Evolutionary conservation across 768 basidiomycete genomes (phyloP).

Genomic region (Russula abietina): DNA sequence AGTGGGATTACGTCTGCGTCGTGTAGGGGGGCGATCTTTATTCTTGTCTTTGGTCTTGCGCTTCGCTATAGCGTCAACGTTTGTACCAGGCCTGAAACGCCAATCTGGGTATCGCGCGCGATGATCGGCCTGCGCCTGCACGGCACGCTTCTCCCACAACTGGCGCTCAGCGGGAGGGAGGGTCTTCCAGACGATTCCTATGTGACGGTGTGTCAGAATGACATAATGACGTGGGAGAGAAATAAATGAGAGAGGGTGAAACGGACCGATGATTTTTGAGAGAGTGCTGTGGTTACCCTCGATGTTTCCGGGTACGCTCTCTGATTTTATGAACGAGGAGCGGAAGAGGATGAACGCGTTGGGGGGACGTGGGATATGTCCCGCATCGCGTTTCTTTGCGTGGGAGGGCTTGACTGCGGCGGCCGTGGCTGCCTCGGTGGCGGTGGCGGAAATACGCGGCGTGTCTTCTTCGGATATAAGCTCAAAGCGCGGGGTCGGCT

Average conservation of each 20-base stretch:
- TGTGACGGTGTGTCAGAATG: not conserved
- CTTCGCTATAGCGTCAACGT: constrained; percentile 33
- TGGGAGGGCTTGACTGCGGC: constrained; percentile 34
- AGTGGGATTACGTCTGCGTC: constrained; percentile 32
- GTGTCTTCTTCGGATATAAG: constrained; percentile 27
- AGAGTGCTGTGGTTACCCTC: constrained; percentile 76
- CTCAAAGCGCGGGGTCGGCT: constrained; percentile 30
- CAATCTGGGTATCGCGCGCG: constrained; percentile 72
- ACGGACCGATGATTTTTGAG: constrained; percentile 73
- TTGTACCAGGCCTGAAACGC: constrained; percentile 68
- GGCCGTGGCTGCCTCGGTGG: not conserved
- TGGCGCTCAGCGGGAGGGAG: constrained; percentile 62
- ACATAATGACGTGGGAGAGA: not conserved
- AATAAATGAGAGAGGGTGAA: constrained; percentile 4
- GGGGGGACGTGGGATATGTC: constrained; percentile 76
- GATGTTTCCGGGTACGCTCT: constrained; percentile 68
- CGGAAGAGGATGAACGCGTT: constrained; percentile 86
- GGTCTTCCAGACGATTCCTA: constrained; percentile 71
- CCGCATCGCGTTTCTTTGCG: constrained; percentile 59
- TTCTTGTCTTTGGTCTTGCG: constrained; percentile 32
- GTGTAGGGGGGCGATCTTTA: constrained; percentile 37
- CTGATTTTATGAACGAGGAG: constrained; percentile 67
- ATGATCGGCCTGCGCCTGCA: constrained; percentile 67
- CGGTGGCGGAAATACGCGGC: constrained; percentile 30
- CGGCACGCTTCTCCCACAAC: constrained; percentile 71